phyloP scores from a whole-genome alignment of 208 protist genomes.

The Leishmania amazonensis region DNA sequence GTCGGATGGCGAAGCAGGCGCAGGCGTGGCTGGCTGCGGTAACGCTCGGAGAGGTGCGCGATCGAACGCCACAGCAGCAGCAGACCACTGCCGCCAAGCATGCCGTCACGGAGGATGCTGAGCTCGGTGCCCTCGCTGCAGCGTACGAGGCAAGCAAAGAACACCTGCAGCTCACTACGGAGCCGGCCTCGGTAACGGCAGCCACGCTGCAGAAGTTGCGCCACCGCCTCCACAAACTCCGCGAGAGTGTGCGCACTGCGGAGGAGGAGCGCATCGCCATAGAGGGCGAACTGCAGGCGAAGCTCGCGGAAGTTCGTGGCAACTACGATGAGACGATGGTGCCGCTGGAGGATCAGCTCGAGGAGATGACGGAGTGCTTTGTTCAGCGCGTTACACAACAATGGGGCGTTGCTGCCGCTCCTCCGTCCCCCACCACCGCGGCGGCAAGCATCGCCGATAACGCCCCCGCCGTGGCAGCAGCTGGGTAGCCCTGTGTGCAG shows the following conservation, averaged over 20 bases:
- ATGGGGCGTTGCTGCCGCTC: background rate
- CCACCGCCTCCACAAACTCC: constrained; percentile 50
- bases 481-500: background rate
- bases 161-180: constrained; percentile 13
- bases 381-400: constrained; percentile 29
- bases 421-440: background rate
- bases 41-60: constrained; percentile 9
- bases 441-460: background rate
- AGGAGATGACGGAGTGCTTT: constrained; percentile 63
- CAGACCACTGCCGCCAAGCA: background rate
- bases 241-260: constrained; percentile 43
- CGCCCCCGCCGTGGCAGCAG: background rate
- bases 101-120: constrained; percentile 2
- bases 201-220: constrained; percentile 38
- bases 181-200: constrained; percentile 14
- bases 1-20: constrained; percentile 8
- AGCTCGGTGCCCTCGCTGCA: background rate
- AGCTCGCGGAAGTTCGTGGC: constrained; percentile 49
- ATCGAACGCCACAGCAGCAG: background rate
- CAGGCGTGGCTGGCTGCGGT: constrained; percentile 12
- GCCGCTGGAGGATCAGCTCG: constrained; percentile 67
- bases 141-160: constrained; percentile 26
- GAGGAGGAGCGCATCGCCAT: constrained; percentile 39
- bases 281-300: constrained; percentile 33
- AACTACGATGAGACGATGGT: constrained; percentile 86